phyloP scores from a whole-genome alignment of 129 eudicot genomes.

The Flaveria ramosissima region DNA sequence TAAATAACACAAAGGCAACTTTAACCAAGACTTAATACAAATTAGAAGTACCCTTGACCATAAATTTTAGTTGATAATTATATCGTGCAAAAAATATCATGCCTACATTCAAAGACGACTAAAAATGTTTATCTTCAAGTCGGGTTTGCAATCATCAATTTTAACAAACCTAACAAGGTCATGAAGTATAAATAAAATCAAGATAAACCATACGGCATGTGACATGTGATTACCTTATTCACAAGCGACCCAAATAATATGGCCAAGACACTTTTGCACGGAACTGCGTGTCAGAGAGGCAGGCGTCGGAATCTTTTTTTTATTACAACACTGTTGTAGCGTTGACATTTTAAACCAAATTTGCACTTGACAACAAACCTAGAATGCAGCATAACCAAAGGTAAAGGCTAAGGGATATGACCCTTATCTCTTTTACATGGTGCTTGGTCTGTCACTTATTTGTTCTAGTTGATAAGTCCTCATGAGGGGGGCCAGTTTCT shows the following conservation, averaged over 20 bases:
- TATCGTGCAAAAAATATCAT: not conserved
- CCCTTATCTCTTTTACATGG: slow-evolving; percentile 41
- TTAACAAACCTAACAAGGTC: not conserved
- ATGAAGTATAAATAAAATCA: too few relatives aligned
- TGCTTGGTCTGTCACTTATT: slow-evolving; percentile 30
- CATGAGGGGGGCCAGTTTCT: slow-evolving; percentile 20
- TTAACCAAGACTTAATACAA: not conserved
- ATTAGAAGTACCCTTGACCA: not conserved
- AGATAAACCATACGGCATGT: not conserved
- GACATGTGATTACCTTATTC: not conserved
- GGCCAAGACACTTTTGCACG: slow-evolving; percentile 9
- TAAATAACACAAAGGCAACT: not conserved
- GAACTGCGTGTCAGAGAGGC: slow-evolving; percentile 12
- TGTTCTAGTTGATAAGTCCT: slow-evolving; percentile 22
- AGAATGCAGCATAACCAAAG: slow-evolving; percentile 20
- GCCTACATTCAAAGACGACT: not conserved
- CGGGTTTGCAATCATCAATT: not conserved
- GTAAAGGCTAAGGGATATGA: slow-evolving; percentile 1
- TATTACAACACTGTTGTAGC: slow-evolving; percentile 27
- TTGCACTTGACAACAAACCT: slow-evolving; percentile 30
- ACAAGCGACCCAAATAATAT: not conserved
- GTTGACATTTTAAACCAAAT: slow-evolving; percentile 39
- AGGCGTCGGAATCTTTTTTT: slow-evolving; percentile 15
- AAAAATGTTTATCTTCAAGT: not conserved
- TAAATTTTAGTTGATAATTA: not conserved